phyloP scores from a whole-genome alignment of 2,329 filamentous ascomycete species.

The Endoconidiophora laricicola region DNA sequence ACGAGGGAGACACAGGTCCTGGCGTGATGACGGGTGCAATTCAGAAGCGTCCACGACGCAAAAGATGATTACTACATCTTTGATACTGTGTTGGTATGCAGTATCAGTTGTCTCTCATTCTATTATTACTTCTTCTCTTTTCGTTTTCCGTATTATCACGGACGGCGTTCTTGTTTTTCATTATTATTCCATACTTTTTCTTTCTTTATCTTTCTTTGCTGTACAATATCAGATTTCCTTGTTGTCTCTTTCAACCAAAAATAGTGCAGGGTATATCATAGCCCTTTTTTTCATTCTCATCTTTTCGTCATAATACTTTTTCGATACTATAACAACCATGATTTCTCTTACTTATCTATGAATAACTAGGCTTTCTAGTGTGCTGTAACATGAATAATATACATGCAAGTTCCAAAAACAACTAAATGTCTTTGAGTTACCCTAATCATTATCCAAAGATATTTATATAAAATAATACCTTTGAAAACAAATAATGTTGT shows the following conservation, averaged over 20 bases:
- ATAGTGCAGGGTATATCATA: too few relatives aligned
- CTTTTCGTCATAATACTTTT: too few relatives aligned
- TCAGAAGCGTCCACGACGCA: background rate
- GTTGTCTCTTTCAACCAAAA: background rate
- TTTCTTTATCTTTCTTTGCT: constrained; percentile 4
- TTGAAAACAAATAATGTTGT: too few relatives aligned
- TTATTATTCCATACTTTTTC: background rate
- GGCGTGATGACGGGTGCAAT: too few relatives aligned
- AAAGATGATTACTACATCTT: background rate
- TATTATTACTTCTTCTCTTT: background rate
- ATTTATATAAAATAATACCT: too few relatives aligned
- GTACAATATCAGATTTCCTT: constrained; percentile 1
- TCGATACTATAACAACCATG: background rate
- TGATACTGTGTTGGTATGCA: background rate
- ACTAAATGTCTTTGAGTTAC: too few relatives aligned
- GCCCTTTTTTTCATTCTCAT: background rate
- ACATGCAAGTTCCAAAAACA: too few relatives aligned
- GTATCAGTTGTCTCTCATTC: background rate
- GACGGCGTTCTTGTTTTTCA: background rate
- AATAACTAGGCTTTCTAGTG: too few relatives aligned
- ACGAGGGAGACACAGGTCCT: too few relatives aligned
- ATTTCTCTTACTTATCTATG: too few relatives aligned
- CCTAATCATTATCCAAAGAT: too few relatives aligned
- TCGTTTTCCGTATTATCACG: background rate
- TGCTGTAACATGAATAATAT: too few relatives aligned